phyloP scores from a whole-genome alignment of 768 basidiomycete species.

The Suillus paluster region DNA sequence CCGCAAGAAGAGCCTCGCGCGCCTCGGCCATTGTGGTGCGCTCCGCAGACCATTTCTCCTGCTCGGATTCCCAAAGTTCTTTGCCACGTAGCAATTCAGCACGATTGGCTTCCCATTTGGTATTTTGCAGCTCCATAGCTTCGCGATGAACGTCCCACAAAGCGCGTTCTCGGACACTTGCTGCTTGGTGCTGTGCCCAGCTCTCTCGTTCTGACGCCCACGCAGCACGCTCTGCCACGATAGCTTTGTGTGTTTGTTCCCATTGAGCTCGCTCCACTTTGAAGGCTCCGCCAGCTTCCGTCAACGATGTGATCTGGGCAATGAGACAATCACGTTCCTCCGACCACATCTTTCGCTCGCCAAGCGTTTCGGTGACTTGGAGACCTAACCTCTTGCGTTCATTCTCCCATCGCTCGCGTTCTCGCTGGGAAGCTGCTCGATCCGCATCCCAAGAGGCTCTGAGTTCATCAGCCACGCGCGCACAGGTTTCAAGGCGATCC shows the following conservation, averaged over 20 bases:
- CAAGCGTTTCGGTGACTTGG: constrained; percentile 10
- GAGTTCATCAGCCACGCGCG: constrained; percentile 13
- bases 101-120: constrained; percentile 8
- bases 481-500: not conserved
- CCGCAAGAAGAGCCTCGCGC: constrained; percentile 18
- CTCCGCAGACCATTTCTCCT: constrained; percentile 40
- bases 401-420: constrained; percentile 26
- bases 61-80: constrained; percentile 24
- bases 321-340: constrained; percentile 19
- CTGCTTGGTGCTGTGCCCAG: constrained; percentile 18
- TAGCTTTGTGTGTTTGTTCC: not conserved
- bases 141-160: constrained; percentile 10
- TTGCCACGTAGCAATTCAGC: constrained; percentile 21
- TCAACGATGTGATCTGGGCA: constrained; percentile 20
- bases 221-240: constrained; percentile 10
- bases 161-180: constrained; percentile 16
- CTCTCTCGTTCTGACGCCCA: constrained; percentile 22
- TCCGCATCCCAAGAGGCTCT: constrained; percentile 30
- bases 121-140: constrained; percentile 15
- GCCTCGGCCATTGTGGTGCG: constrained; percentile 28
- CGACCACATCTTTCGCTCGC: constrained; percentile 22
- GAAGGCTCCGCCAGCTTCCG: constrained; percentile 10
- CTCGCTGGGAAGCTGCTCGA: constrained; percentile 27
- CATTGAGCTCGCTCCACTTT: constrained; percentile 19
- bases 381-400: constrained; percentile 7